Percentiles rank a stretch among this genome's conserved stretches.
phyloP scores from a whole-genome alignment of 257 asterid species.

The Solanum rostratum region DNA sequence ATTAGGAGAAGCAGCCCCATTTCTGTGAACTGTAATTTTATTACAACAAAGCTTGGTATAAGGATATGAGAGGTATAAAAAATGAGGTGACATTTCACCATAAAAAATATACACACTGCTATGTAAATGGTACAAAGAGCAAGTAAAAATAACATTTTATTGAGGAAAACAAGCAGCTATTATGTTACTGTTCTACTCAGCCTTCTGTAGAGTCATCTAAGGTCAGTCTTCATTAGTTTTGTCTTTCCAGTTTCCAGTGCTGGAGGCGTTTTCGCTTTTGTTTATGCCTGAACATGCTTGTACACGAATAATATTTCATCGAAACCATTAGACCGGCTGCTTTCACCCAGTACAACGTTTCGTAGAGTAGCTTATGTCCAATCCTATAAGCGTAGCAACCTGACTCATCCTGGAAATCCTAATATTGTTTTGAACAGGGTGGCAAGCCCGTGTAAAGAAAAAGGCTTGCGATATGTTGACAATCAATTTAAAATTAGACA shows the following conservation, averaged over 20 bases:
- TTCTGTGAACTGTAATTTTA: background rate
- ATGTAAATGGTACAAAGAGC: constrained; percentile 16
- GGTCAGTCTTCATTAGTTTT: background rate
- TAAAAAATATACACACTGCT: background rate
- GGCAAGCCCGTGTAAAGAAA: too few species aligned
- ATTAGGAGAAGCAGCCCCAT: too few species aligned
- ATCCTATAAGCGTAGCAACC: background rate
- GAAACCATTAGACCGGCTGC: background rate
- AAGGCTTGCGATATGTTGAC: too few species aligned
- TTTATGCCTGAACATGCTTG: background rate
- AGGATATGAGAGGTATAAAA: background rate
- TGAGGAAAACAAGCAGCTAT: background rate
- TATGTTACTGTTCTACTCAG: background rate
- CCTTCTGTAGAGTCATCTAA: background rate
- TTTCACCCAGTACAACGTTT: background rate
- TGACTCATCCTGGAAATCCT: background rate
- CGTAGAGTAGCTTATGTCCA: background rate
- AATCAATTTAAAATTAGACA: too few species aligned
- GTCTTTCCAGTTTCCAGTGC: background rate
- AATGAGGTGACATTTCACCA: background rate
- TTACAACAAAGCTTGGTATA: constrained; percentile 6
- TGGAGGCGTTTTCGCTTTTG: background rate
- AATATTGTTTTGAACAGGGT: too few species aligned
- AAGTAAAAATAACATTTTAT: background rate
- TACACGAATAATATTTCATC: background rate